Evolutionary conservation across 192 early-diverging fungal species (phyloP).

Genomic region (Rhizophagus prolifer): DNA sequence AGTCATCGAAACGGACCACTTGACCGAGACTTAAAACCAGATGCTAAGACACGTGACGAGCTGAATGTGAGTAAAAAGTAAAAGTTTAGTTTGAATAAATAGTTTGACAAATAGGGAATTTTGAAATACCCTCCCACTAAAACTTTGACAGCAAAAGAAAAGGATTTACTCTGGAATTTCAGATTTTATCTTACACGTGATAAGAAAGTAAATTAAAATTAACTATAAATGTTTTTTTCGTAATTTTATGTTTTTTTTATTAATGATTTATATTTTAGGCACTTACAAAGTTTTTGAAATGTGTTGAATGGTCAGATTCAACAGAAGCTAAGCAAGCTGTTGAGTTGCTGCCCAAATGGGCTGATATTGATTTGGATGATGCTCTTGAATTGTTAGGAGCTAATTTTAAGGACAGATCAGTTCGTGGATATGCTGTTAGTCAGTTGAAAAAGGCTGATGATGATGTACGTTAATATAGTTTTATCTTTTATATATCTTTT

Average conservation of each 20-base stretch:
- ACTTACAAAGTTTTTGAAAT: slow-evolving; percentile 96
- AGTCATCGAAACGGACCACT: slow-evolving; percentile 87
- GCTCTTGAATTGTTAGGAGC: slow-evolving; percentile 91
- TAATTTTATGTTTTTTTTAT: neutral
- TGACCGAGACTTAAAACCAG: slow-evolving; percentile 96
- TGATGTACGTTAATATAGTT: slow-evolving; percentile 55
- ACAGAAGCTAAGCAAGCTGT: slow-evolving; percentile 92
- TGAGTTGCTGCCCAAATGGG: slow-evolving; percentile 85
- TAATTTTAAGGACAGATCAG: slow-evolving; percentile 78
- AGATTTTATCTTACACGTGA: slow-evolving; percentile 92
- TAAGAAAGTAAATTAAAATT: slow-evolving; percentile 62
- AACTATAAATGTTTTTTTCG: neutral
- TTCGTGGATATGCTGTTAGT: slow-evolving; percentile 84
- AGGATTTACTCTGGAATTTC: slow-evolving; percentile 98
- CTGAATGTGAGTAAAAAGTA: slow-evolving; percentile 66
- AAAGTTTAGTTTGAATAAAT: neutral
- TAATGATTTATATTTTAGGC: slow-evolving; percentile 53
- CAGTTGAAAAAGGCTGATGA: slow-evolving; percentile 90
- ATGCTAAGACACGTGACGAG: slow-evolving; percentile 93
- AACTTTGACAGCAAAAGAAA: slow-evolving; percentile 77
- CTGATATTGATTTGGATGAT: slow-evolving; percentile 91
- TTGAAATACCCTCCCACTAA: slow-evolving; percentile 91
- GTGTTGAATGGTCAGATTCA: slow-evolving; percentile 91
- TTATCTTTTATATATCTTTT: neutral
- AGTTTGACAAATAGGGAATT: slow-evolving; percentile 60